phyloP scores from a whole-genome alignment of 2,329 filamentous ascomycete genomes.

The Westerdykella sp. region DNA sequence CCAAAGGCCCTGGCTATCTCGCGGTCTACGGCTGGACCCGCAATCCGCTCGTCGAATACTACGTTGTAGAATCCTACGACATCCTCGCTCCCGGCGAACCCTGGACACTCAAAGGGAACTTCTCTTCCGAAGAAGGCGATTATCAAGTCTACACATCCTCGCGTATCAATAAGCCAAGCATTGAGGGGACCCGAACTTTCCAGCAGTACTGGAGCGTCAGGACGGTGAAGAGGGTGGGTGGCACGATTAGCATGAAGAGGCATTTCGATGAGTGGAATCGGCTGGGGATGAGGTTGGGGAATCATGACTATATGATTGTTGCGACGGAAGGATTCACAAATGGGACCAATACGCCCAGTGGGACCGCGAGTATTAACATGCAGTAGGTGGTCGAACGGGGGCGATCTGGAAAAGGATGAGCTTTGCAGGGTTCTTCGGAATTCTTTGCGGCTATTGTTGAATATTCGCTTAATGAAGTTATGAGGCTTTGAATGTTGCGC shows the following conservation, averaged over 20 bases:
- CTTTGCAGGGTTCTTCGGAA: too few species aligned
- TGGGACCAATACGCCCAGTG: conserved; percentile 19
- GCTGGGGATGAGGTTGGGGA: conserved; percentile 16
- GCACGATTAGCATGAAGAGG: conserved; percentile 19
- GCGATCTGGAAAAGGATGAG: too few species aligned
- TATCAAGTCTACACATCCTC: conserved; percentile 13
- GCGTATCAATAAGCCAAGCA: conserved; percentile 41
- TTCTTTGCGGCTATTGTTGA: too few species aligned
- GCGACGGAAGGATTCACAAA: conserved; percentile 50
- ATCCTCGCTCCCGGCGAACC: conserved; percentile 45
- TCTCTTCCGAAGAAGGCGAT: conserved; percentile 13
- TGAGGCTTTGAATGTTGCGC: too few species aligned
- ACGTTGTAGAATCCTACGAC: conserved; percentile 44
- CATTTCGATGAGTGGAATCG: conserved; percentile 27
- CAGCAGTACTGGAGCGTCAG: conserved; percentile 42
- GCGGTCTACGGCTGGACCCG: conserved; percentile 52
- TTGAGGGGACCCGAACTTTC: conserved; percentile 46
- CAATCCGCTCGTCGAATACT: conserved; percentile 49
- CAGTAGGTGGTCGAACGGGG: too few species aligned
- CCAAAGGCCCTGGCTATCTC: conserved; percentile 42
- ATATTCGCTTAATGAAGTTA: too few species aligned
- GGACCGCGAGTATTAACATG: conserved; percentile 11
- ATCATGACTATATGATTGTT: conserved; percentile 34
- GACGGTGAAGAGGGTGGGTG: conserved; percentile 9
- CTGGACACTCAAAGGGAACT: conserved; percentile 20